A percentile compares a stretch with the other conserved stretches of the same genome.
phyloP scores from a whole-genome alignment of 1,139 yeast species.

The Suhomyces bokatorum region DNA sequence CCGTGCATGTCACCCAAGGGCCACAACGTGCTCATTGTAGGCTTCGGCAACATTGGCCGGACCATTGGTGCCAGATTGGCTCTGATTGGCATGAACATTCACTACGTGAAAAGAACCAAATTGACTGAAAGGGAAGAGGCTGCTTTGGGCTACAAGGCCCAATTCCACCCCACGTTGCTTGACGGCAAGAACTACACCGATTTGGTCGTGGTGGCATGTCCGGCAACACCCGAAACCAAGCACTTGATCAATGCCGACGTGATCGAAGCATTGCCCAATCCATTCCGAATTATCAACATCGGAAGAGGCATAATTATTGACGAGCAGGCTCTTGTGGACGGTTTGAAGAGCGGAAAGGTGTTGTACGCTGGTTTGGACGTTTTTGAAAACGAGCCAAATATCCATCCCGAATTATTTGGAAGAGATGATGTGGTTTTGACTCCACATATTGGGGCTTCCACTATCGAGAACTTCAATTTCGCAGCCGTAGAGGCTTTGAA shows the following conservation, averaged over 20 bases:
- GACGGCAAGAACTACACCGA: slow-evolving; percentile 22
- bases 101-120: slow-evolving; percentile 59
- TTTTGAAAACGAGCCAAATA: slow-evolving; percentile 25
- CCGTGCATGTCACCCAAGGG: slow-evolving; percentile 52
- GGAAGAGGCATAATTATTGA: slow-evolving; percentile 28
- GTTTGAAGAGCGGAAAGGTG: slow-evolving; percentile 25
- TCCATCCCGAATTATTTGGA: slow-evolving; percentile 22
- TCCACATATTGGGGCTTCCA: slow-evolving; percentile 28
- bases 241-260: slow-evolving; percentile 20
- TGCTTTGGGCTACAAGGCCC: slow-evolving; percentile 45
- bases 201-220: slow-evolving; percentile 29
- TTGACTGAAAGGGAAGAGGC: slow-evolving; percentile 40
- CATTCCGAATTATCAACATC: slow-evolving; percentile 25
- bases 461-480: slow-evolving; percentile 26
- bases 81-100: slow-evolving; percentile 65
- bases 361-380: slow-evolving; percentile 30
- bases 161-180: slow-evolving; percentile 32
- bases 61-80: slow-evolving; percentile 58
- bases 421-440: slow-evolving; percentile 27
- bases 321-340: slow-evolving; percentile 27
- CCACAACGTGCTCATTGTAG: slow-evolving; percentile 66
- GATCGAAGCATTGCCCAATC: slow-evolving; percentile 18
- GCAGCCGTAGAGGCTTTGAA: slow-evolving; percentile 29
- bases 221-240: slow-evolving; percentile 25
- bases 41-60: slow-evolving; percentile 78